These are phyloP conservation scores for Phytophthora sansomeana DNA, from an alignment of 352 stramenopile genomes.

Conservation along the genomic window DNA sequence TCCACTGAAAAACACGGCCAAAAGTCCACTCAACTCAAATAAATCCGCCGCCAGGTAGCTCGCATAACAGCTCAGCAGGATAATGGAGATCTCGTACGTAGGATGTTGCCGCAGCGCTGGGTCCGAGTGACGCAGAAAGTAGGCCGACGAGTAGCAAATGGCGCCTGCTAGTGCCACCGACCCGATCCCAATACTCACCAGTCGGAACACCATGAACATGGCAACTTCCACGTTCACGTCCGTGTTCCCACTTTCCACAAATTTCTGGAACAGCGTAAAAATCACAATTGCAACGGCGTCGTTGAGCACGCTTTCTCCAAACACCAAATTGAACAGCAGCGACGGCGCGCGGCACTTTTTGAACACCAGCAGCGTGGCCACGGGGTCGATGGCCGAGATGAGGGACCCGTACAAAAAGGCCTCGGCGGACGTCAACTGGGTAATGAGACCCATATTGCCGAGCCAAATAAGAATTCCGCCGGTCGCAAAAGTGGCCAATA, in stretches of 20 bases:
- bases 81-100: constrained; percentile 80
- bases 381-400: constrained; percentile 93
- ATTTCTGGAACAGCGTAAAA: constrained; percentile 70
- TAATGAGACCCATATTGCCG: constrained; percentile 55
- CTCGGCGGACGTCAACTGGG: constrained; percentile 80
- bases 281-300: constrained; percentile 91
- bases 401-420: constrained; percentile 91
- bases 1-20: constrained; percentile 93
- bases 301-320: constrained; percentile 93
- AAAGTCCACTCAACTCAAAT: constrained; percentile 83
- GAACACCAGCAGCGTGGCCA: constrained; percentile 93
- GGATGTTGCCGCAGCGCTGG: constrained; percentile 56
- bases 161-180: constrained; percentile 56
- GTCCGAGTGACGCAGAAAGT: constrained; percentile 60
- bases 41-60: constrained; percentile 78
- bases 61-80: constrained; percentile 77
- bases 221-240: constrained; percentile 50
- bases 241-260: constrained; percentile 59
- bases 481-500: constrained; percentile 61
- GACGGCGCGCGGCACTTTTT: constrained; percentile 78
- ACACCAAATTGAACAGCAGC: constrained; percentile 94
- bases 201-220: constrained; percentile 45
- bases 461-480: constrained; percentile 56
- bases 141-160: constrained; percentile 72
- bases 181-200: constrained; percentile 60